These are phyloP conservation scores for Solanum medicagineum DNA, from an alignment of 257 asterid species.

Conservation along the genomic window DNA sequence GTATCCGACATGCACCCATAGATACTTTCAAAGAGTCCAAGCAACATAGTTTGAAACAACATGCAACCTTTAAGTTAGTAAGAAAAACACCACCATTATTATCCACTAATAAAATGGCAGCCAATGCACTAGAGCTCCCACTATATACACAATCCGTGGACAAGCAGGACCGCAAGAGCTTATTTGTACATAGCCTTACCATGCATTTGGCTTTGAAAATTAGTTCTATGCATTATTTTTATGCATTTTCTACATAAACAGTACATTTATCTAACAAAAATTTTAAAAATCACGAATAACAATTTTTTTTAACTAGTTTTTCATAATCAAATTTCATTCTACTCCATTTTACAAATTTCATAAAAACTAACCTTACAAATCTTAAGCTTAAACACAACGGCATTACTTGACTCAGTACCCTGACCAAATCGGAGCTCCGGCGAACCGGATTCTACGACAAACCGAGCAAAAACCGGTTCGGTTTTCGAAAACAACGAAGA, in stretches of 20 bases:
- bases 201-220: background rate
- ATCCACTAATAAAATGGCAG: background rate
- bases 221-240: background rate
- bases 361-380: constrained; percentile 30
- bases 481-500: constrained; percentile 14
- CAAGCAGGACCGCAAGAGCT: background rate
- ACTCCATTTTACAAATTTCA: background rate
- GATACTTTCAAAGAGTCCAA: background rate
- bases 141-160: background rate
- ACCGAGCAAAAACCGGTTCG: constrained; percentile 54
- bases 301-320: background rate
- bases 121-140: background rate
- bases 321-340: background rate
- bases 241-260: background rate
- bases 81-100: background rate
- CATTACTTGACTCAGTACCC: constrained; percentile 32
- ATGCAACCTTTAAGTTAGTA: background rate
- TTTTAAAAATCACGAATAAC: background rate
- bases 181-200: background rate
- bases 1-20: background rate
- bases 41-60: background rate
- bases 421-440: constrained; percentile 36
- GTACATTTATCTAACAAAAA: background rate
- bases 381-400: constrained; percentile 44
- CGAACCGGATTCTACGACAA: constrained; percentile 31